A percentile compares a stretch with the other conserved stretches of the same genome.
These are phyloP conservation scores for Cutaneotrichosporon curvatum DNA, from an alignment of 1,284 basidiomycete species.

Conservation along the genomic window DNA sequence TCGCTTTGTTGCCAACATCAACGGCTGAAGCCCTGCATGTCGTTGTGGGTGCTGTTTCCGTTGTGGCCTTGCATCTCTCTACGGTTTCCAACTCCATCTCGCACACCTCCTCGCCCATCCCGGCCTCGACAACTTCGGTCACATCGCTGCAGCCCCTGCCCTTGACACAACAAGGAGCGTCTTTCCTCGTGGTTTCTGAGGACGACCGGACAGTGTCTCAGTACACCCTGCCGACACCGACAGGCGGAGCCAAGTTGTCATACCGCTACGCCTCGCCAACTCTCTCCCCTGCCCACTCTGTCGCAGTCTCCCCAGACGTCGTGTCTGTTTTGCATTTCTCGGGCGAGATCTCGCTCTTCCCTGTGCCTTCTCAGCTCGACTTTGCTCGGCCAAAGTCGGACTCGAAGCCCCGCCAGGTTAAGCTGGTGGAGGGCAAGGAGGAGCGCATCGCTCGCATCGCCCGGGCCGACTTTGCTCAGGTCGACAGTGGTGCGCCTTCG, in stretches of 20 bases:
- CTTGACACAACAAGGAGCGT: constrained; percentile 26
- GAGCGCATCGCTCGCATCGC: constrained; percentile 27
- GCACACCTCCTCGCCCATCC: constrained; percentile 34
- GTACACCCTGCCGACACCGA: constrained; percentile 53
- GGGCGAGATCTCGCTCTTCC: constrained; percentile 60
- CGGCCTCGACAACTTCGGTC: constrained; percentile 40
- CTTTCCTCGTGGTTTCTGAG: constrained; percentile 64
- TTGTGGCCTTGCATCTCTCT: constrained; percentile 29
- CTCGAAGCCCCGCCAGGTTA: constrained; percentile 31
- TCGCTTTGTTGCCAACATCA: constrained; percentile 33
- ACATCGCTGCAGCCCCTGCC: constrained; percentile 35
- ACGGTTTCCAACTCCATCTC: constrained; percentile 25
- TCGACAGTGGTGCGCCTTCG: constrained; percentile 51
- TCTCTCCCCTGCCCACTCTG: constrained; percentile 58
- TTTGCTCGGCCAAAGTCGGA: constrained; percentile 34
- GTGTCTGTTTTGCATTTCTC: constrained; percentile 60
- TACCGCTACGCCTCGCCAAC: constrained; percentile 55
- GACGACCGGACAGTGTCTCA: constrained; percentile 63
- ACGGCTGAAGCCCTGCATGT: constrained; percentile 29
- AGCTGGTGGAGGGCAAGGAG: constrained; percentile 41
- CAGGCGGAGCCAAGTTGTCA: constrained; percentile 43
- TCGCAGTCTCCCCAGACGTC: constrained; percentile 51
- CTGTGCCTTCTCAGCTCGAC: constrained; percentile 54
- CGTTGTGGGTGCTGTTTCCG: constrained; percentile 28
- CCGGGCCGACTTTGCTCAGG: constrained; percentile 29